These are phyloP conservation scores for Phytopythium ostracodes DNA, from an alignment of 352 stramenopile species.

Conservation along the genomic window DNA sequence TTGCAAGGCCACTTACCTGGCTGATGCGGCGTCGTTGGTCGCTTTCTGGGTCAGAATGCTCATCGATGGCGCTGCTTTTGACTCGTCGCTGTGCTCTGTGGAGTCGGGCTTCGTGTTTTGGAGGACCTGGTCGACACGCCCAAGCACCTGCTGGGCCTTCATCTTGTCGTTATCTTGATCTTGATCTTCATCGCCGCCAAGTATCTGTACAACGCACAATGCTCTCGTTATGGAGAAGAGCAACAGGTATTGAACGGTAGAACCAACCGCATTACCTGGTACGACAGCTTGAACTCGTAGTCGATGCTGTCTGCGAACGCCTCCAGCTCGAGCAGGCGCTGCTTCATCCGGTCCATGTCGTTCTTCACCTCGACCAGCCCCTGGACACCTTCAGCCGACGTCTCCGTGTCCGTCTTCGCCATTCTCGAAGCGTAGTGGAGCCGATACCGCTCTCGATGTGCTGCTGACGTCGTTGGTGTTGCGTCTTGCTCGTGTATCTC, in stretches of 20 bases:
- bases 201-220: not conserved
- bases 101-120: constrained; percentile 1
- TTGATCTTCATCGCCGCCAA: constrained; percentile 2
- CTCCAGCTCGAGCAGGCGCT: constrained; percentile 44
- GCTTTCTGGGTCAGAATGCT: constrained; percentile 36
- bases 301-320: constrained; percentile 48
- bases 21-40: constrained; percentile 26
- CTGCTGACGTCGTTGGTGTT: not conserved
- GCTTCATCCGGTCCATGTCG: constrained; percentile 7
- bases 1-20: too few species aligned
- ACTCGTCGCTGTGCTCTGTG: not conserved
- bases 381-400: not conserved
- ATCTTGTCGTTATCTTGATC: not conserved
- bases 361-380: not conserved
- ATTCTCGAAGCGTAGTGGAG: not conserved
- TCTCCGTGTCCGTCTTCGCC: not conserved
- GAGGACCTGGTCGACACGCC: constrained; percentile 19
- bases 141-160: constrained; percentile 4
- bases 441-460: constrained; percentile 3
- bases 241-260: not conserved
- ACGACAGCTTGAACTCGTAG: constrained; percentile 48
- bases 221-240: not conserved
- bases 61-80: not conserved
- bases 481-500: not conserved
- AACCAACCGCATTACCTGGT: constrained; percentile 29